A percentile compares a stretch with the other conserved stretches of the same genome.
Evolutionary conservation across 331 rosid genomes (phyloP).

Genomic region (Spiraea crenata): DNA sequence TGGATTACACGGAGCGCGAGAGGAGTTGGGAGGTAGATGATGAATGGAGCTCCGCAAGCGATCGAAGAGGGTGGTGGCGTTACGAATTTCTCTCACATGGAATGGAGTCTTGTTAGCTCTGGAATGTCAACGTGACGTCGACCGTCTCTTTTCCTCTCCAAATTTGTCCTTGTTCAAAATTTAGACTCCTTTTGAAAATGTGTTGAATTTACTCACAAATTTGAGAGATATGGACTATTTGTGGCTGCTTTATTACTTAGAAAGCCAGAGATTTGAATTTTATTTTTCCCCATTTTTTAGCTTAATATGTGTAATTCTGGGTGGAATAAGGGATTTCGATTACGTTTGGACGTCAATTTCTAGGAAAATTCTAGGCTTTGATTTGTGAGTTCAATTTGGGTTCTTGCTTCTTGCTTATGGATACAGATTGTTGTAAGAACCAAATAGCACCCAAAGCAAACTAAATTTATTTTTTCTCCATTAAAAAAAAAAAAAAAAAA

Average conservation of each 20-base stretch:
- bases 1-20: slow-evolving; percentile 60
- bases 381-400: neutral
- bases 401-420: neutral
- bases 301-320: no score
- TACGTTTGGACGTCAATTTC: neutral
- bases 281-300: no score
- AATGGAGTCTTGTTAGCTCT: slow-evolving; percentile 97
- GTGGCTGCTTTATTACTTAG: neutral
- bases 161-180: no score
- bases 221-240: neutral
- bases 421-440: neutral
- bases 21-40: slow-evolving; percentile 52
- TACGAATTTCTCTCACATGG: slow-evolving; percentile 78
- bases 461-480: neutral
- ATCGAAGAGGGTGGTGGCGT: slow-evolving; percentile 93
- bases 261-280: neutral
- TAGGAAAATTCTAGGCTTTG: neutral
- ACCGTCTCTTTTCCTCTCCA: slow-evolving; percentile 50
- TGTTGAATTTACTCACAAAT: no score
- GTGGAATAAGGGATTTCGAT: neutral
- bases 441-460: neutral
- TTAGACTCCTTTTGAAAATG: neutral
- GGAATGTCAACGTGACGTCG: slow-evolving; percentile 92
- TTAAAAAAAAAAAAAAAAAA: no score
- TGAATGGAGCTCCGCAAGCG: slow-evolving; percentile 86